A percentile compares a stretch with the other conserved stretches of the same genome.
These are phyloP conservation scores for Prunus yedoensis DNA, from an alignment of 331 rosid species.

Conservation along the genomic window DNA sequence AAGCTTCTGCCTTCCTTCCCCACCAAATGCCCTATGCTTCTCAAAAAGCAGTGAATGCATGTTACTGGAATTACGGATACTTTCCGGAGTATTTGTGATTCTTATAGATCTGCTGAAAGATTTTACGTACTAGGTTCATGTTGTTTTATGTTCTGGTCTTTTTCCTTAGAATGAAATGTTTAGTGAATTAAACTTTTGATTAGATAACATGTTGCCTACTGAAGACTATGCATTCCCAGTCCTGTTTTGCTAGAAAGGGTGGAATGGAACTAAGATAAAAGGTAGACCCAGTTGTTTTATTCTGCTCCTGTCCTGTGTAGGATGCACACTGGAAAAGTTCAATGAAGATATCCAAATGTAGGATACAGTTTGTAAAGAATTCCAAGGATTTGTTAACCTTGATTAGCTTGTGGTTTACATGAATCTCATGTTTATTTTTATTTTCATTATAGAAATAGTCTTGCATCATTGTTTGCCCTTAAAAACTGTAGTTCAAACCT, in stretches of 20 bases:
- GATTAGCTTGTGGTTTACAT: not conserved
- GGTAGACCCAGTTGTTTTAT: not conserved
- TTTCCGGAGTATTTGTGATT: not conserved
- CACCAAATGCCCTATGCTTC: too few relatives aligned
- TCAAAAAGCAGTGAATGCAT: not conserved
- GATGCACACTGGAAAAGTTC: not conserved
- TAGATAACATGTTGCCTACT: not conserved
- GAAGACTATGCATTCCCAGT: not conserved
- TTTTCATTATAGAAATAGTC: not conserved
- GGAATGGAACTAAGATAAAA: not conserved
- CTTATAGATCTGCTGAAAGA: not conserved
- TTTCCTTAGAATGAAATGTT: not conserved
- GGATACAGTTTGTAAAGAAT: not conserved
- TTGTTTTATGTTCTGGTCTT: not conserved
- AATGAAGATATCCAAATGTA: not conserved
- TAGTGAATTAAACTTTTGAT: not conserved
- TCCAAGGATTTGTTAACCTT: not conserved
- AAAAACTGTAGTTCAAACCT: not conserved
- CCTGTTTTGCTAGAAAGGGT: not conserved
- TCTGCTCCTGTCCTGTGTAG: not conserved
- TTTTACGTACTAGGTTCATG: not conserved
- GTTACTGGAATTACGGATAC: not conserved
- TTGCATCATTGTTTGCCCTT: not conserved
- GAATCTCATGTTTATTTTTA: not conserved
- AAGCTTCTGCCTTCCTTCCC: not conserved